Conservation (phyloP, 495 filamentous ascomycete species). For the Bacidia rubella region DNA sequence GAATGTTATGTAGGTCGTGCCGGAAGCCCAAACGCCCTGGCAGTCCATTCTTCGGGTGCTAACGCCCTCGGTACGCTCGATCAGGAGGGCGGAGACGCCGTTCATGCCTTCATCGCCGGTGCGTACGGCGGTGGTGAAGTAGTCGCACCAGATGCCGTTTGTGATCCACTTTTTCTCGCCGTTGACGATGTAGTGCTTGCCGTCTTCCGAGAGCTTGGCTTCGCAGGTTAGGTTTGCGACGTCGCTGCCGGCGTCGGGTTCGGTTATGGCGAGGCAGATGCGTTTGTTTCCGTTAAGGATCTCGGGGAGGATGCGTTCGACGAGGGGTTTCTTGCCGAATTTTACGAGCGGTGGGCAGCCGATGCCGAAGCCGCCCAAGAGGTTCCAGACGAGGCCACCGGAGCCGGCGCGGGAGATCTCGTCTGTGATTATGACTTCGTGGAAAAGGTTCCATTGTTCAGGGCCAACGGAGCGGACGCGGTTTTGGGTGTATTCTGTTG, state of each 20-base stretch:
- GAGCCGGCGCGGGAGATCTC: slow-evolving; percentile 79
- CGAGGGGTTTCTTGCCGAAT: slow-evolving; percentile 78
- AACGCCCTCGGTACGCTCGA: slow-evolving; percentile 75
- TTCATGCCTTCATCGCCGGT: slow-evolving; percentile 81
- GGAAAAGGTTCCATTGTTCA: slow-evolving; percentile 96
- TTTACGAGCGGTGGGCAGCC: slow-evolving; percentile 84
- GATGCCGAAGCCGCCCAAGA: slow-evolving; percentile 90
- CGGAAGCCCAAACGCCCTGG: slow-evolving; percentile 89
- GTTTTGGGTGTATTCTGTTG: slow-evolving; percentile 54
- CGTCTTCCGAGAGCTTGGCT: slow-evolving; percentile 82
- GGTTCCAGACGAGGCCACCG: slow-evolving; percentile 95
- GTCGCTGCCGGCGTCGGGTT: slow-evolving; percentile 72
- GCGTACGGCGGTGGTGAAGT: slow-evolving; percentile 93
- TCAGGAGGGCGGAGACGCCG: slow-evolving; percentile 77
- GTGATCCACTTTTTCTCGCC: slow-evolving; percentile 99
- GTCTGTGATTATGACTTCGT: slow-evolving; percentile 89
- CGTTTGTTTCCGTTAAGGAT: slow-evolving; percentile 88
- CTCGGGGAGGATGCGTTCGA: slow-evolving; percentile 69
- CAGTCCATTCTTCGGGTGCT: slow-evolving; percentile 94
- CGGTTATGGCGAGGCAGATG: slow-evolving; percentile 80
- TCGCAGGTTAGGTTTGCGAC: slow-evolving; percentile 92
- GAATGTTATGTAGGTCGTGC: slow-evolving; percentile 94
- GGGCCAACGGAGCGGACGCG: slow-evolving; percentile 60
- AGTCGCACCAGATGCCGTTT: slow-evolving; percentile 91
- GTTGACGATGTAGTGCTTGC: slow-evolving; percentile 98